A percentile compares a stretch with the other conserved stretches of the same genome.
Conservation (phyloP, 1,284 basidiomycete species). For the Ceraceosorus bombacis region DNA sequence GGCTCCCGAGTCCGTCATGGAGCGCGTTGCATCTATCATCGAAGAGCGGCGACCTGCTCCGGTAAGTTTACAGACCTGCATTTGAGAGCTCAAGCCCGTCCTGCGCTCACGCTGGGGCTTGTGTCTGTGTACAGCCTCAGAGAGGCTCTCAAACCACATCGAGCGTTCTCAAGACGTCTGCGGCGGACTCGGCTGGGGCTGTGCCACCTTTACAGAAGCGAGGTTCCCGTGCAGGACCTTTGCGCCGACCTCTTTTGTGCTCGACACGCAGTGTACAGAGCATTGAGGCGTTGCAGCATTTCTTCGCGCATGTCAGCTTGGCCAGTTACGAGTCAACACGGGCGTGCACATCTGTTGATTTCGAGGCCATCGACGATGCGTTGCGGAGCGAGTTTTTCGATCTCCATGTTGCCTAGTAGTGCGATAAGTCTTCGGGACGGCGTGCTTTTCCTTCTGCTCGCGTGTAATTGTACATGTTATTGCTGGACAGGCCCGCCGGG, state of each 20-base stretch:
- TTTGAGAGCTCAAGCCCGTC: background rate
- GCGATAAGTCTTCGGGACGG: too few relatives aligned
- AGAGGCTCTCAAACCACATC: background rate
- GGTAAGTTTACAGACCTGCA: background rate
- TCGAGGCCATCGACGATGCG: background rate
- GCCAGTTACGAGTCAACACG: constrained; percentile 1
- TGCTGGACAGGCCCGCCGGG: too few relatives aligned
- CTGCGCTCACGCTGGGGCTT: background rate
- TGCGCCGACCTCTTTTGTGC: background rate
- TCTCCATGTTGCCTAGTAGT: background rate
- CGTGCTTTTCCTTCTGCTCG: too few relatives aligned
- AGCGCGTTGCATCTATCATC: constrained; percentile 69
- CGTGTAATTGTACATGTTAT: too few relatives aligned
- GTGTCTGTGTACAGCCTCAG: background rate
- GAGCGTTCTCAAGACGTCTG: background rate
- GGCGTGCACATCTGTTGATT: background rate
- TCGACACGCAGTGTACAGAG: background rate
- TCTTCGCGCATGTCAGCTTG: constrained; percentile 1
- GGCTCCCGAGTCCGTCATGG: constrained; percentile 77
- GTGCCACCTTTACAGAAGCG: background rate
- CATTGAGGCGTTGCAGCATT: background rate
- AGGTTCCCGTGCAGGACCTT: background rate
- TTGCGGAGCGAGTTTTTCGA: background rate
- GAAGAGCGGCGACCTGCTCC: constrained; percentile 46
- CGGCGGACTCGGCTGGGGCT: background rate